These are phyloP conservation scores for Cyanodermella asteris DNA, from an alignment of 2,329 filamentous ascomycete species.

Conservation along the genomic window DNA sequence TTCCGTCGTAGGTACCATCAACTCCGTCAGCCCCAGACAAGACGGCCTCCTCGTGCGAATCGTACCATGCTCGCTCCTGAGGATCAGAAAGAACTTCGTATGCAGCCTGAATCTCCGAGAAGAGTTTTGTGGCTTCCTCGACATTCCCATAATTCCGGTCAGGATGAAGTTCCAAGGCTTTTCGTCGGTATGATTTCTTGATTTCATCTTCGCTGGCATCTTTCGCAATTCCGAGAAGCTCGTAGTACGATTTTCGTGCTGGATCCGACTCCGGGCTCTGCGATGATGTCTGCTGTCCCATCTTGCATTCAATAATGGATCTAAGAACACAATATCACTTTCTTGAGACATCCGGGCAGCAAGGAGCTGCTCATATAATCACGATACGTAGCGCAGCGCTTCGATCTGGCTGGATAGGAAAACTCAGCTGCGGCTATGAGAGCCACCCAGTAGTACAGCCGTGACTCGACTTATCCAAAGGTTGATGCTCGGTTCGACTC, in stretches of 20 bases:
- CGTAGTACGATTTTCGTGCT: constrained; percentile 72
- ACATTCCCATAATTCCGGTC: constrained; percentile 80
- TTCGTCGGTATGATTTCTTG: constrained; percentile 77
- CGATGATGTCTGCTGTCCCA: no score
- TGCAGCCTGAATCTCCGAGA: constrained; percentile 79
- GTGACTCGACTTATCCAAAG: no score
- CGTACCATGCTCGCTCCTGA: constrained; percentile 94
- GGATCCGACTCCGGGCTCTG: no score
- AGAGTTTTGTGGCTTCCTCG: constrained; percentile 61
- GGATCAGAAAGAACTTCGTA: constrained; percentile 93
- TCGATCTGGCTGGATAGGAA: no score
- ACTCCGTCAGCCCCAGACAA: constrained; percentile 37
- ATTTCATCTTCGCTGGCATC: constrained; percentile 69
- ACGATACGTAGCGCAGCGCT: no score
- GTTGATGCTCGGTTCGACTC: no score
- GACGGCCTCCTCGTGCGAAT: constrained; percentile 76
- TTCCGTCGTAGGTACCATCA: constrained; percentile 35
- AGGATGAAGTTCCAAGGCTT: constrained; percentile 81
- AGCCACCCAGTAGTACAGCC: no score
- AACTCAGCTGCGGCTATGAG: no score
- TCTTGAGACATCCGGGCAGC: no score
- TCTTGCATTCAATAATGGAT: no score
- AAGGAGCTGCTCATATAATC: no score
- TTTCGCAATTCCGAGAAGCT: constrained; percentile 52
- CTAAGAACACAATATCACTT: no score